Conservation (phyloP, 345 rosid species). For the Rhodamnia argentea region DNA sequence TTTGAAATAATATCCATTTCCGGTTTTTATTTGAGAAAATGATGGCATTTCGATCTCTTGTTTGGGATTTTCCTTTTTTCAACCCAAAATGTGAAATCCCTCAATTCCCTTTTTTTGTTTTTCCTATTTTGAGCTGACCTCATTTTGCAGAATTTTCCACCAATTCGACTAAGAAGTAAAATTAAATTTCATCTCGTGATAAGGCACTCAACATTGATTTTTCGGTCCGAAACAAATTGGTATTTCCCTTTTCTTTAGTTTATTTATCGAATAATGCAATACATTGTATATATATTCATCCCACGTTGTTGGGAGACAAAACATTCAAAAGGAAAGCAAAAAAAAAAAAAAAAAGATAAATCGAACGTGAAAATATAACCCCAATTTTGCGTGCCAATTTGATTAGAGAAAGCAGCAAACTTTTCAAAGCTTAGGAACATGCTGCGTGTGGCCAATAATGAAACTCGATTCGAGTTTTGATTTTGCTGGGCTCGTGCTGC, state of each 20-base stretch:
- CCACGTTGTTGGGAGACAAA: neutral
- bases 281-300: neutral
- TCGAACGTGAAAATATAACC: neutral
- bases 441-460: neutral
- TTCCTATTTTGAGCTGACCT: neutral
- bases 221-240: neutral
- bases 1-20: too few relatives aligned
- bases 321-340: neutral
- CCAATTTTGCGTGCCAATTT: neutral
- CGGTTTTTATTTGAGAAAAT: too few relatives aligned
- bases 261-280: neutral
- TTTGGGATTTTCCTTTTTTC: neutral
- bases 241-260: neutral
- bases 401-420: neutral
- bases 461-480: neutral
- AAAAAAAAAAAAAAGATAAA: too few relatives aligned
- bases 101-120: neutral
- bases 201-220: neutral
- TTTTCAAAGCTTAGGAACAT: neutral
- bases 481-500: neutral
- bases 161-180: neutral
- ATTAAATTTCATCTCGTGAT: neutral
- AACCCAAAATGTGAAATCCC: neutral
- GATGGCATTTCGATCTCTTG: too few relatives aligned
- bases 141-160: neutral